Percentiles rank a stretch among this genome's conserved stretches.
These are phyloP conservation scores for Cotoneaster glaucophyllus DNA, from an alignment of 306 rosid species.

Conservation along the genomic window DNA sequence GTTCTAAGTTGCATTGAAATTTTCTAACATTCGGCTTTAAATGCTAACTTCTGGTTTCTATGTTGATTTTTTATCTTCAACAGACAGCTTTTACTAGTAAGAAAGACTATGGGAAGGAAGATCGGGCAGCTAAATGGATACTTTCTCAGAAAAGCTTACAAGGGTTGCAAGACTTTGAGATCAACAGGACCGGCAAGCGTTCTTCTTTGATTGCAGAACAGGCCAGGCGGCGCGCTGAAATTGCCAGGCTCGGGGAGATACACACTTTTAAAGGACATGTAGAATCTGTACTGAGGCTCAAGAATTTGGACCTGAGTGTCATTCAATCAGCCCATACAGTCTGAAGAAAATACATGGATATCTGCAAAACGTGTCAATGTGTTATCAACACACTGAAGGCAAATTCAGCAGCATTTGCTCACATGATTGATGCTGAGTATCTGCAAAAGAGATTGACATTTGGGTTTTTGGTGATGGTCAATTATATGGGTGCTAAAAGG, in stretches of 20 bases:
- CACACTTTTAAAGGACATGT: constrained; percentile 73
- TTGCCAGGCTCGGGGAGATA: constrained; percentile 70
- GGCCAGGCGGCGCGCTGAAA: constrained; percentile 70
- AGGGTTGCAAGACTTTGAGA: constrained; percentile 45
- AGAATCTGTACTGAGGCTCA: constrained; percentile 66
- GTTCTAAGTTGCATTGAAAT: background rate
- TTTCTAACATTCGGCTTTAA: background rate
- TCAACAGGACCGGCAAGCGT: constrained; percentile 20
- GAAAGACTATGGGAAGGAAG: constrained; percentile 75
- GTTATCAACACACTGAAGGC: background rate
- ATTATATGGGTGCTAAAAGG: constrained; percentile 8
- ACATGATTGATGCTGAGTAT: constrained; percentile 8
- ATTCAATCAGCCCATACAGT: constrained; percentile 64
- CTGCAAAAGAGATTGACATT: constrained; percentile 5
- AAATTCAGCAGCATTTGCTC: constrained; percentile 21
- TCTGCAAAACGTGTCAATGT: background rate
- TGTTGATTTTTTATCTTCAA: constrained; percentile 20
- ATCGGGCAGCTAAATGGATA: constrained; percentile 67
- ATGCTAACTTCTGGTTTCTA: background rate
- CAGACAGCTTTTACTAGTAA: constrained; percentile 74
- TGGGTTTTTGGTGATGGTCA: constrained; percentile 11
- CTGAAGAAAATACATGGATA: constrained; percentile 20
- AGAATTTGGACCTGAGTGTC: constrained; percentile 39
- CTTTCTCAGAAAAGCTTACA: constrained; percentile 71
- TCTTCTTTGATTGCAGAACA: constrained; percentile 64